A percentile compares a stretch with the other conserved stretches of the same genome.
These are phyloP conservation scores for Phytopythium aichiense DNA, from an alignment of 352 stramenopile genomes.

Conservation along the genomic window DNA sequence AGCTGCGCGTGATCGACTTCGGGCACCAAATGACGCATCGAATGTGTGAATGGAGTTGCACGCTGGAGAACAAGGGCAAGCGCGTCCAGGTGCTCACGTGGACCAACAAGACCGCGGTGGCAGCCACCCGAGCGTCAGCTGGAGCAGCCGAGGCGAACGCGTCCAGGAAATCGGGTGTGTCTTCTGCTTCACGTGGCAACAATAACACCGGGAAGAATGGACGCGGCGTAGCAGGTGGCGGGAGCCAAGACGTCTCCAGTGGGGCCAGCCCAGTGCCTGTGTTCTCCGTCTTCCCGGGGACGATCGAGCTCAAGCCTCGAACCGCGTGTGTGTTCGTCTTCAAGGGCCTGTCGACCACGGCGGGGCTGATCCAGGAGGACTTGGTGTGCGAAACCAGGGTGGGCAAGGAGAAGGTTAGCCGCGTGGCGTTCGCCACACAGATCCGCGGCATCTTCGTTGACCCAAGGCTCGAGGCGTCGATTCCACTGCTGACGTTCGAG, in stretches of 20 bases:
- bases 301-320: constrained; percentile 91
- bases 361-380: constrained; percentile 74
- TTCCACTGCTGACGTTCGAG: constrained; percentile 69
- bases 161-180: constrained; percentile 17
- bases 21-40: constrained; percentile 88
- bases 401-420: constrained; percentile 90
- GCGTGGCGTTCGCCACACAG: constrained; percentile 85
- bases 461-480: constrained; percentile 80
- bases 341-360: constrained; percentile 63
- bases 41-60: constrained; percentile 90
- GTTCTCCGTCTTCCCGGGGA: constrained; percentile 89
- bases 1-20: constrained; percentile 91
- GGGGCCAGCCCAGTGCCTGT: constrained; percentile 43
- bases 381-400: constrained; percentile 90
- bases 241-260: neutral
- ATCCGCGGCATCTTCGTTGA: constrained; percentile 90
- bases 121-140: constrained; percentile 8
- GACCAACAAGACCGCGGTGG: constrained; percentile 67
- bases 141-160: constrained; percentile 4
- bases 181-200: neutral
- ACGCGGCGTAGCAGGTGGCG: neutral
- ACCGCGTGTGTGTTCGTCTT: constrained; percentile 94
- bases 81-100: constrained; percentile 89
- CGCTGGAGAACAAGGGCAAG: constrained; percentile 95
- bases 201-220: constrained; percentile 1